Percentiles rank a stretch among this genome's conserved stretches.
phyloP scores from a whole-genome alignment of 495 filamentous ascomycete species.

The Aspergillus cavernicola region DNA sequence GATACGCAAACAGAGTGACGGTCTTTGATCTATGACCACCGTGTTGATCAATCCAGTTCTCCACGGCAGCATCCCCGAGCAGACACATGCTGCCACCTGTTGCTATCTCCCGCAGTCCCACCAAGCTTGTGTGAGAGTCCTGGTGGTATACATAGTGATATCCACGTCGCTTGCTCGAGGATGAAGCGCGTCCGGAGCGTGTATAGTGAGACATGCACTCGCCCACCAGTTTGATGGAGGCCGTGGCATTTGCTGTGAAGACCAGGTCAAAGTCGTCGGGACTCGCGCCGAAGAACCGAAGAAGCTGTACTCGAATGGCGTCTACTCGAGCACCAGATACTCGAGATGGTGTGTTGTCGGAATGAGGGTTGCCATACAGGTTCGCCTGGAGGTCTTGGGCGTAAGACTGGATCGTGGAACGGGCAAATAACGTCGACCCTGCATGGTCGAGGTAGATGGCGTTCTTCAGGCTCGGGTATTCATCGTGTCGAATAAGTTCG shows the following conservation, averaged over 20 bases:
- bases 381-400: slow-evolving; percentile 55
- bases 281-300: slow-evolving; percentile 60
- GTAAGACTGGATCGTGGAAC: slow-evolving; percentile 38
- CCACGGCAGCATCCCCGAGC: slow-evolving; percentile 58
- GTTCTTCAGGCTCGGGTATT: slow-evolving; percentile 7
- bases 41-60: slow-evolving; percentile 51
- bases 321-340: slow-evolving; percentile 60
- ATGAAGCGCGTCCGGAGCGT: not conserved
- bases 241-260: slow-evolving; percentile 67
- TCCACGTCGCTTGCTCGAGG: not conserved
- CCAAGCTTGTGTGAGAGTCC: slow-evolving; percentile 70
- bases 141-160: slow-evolving; percentile 73
- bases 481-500: slow-evolving; percentile 4
- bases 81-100: slow-evolving; percentile 57
- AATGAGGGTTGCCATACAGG: slow-evolving; percentile 76
- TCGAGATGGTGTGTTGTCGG: slow-evolving; percentile 60
- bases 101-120: slow-evolving; percentile 64
- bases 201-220: slow-evolving; percentile 19
- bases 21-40: not conserved
- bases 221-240: slow-evolving; percentile 65
- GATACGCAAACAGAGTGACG: slow-evolving; percentile 67
- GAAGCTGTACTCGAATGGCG: slow-evolving; percentile 50
- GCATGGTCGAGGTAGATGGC: slow-evolving; percentile 67
- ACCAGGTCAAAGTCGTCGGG: slow-evolving; percentile 64
- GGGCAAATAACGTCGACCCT: slow-evolving; percentile 69